A percentile compares a stretch with the other conserved stretches of the same genome.
These are phyloP conservation scores for Lentinula detonsa DNA, from an alignment of 768 basidiomycete genomes.

Conservation along the genomic window DNA sequence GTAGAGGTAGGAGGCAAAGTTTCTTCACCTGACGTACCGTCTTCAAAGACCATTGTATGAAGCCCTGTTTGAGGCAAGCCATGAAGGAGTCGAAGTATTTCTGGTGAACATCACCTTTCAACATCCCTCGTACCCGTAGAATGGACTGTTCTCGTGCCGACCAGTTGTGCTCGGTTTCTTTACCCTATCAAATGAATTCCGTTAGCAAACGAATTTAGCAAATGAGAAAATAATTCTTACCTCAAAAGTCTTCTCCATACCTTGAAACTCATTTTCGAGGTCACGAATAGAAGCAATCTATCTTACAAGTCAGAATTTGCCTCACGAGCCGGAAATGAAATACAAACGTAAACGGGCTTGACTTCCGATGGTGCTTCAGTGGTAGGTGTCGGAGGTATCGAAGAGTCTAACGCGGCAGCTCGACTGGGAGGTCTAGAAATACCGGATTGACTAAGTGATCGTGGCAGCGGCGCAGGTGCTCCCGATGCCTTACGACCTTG, in stretches of 20 bases:
- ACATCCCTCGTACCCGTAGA: conserved; percentile 78
- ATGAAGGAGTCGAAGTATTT: conserved; percentile 75
- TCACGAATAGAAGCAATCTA: conserved; percentile 84
- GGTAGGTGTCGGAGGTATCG: conserved; percentile 29
- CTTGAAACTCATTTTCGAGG: conserved; percentile 77
- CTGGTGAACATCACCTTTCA: conserved; percentile 76
- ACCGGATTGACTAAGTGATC: conserved; percentile 44
- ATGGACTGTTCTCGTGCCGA: conserved; percentile 71
- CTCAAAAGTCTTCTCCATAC: conserved; percentile 78
- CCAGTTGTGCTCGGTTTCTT: conserved; percentile 98
- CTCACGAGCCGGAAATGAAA: not conserved
- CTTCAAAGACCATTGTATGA: conserved; percentile 80
- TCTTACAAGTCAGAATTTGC: not conserved
- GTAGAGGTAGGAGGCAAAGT: not conserved
- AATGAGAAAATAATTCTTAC: conserved; percentile 28
- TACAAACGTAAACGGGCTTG: conserved; percentile 64
- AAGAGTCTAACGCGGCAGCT: conserved; percentile 36
- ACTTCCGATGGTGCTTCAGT: conserved; percentile 40
- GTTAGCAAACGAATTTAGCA: not conserved
- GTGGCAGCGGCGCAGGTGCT: conserved; percentile 27
- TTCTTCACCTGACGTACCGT: conserved; percentile 38
- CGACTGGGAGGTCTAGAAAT: conserved; percentile 57
- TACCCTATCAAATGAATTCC: conserved; percentile 57
- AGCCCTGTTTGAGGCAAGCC: conserved; percentile 65
- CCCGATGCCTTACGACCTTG: conserved; percentile 46